Conservation (phyloP, 805 yeast genomes). For the Tetrapisispora taiwanensis region DNA sequence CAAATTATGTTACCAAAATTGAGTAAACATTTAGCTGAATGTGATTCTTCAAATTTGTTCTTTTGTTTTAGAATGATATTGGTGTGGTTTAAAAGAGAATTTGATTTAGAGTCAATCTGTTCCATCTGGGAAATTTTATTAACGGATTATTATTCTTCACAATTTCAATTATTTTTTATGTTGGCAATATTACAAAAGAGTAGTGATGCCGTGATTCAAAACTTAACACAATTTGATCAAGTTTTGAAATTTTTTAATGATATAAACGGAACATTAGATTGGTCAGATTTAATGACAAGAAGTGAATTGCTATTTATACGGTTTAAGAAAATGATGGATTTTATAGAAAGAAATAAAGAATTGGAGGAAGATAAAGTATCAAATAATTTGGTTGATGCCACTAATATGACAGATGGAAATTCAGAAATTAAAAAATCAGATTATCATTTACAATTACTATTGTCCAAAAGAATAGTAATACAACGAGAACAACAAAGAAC, state of each 20-base stretch:
- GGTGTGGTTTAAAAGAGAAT: slow-evolving; percentile 93
- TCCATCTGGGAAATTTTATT: slow-evolving; percentile 87
- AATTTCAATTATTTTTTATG: slow-evolving; percentile 80
- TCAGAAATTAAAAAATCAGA: slow-evolving; percentile 19
- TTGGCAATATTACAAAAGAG: slow-evolving; percentile 83
- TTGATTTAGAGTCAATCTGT: slow-evolving; percentile 65
- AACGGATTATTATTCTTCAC: slow-evolving; percentile 80
- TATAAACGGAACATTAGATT: slow-evolving; percentile 61
- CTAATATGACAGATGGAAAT: slow-evolving; percentile 44
- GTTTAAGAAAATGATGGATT: slow-evolving; percentile 68
- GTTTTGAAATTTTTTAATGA: slow-evolving; percentile 90
- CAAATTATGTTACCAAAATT: slow-evolving; percentile 83
- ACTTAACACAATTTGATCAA: slow-evolving; percentile 75
- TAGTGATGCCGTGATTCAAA: slow-evolving; percentile 64
- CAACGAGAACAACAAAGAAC: slow-evolving; percentile 42
- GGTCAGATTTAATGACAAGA: slow-evolving; percentile 69
- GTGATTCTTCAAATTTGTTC: slow-evolving; percentile 83
- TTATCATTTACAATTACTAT: slow-evolving; percentile 41
- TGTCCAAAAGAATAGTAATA: slow-evolving; percentile 51
- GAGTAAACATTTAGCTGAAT: slow-evolving; percentile 71
- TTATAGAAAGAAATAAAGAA: slow-evolving; percentile 51
- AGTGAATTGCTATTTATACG: slow-evolving; percentile 75
- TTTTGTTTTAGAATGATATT: slow-evolving; percentile 91
- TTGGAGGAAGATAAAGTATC: not conserved
- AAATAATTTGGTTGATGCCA: slow-evolving; percentile 2